Conservation (phyloP, 768 basidiomycete genomes). For the Lactarius vividus region DNA sequence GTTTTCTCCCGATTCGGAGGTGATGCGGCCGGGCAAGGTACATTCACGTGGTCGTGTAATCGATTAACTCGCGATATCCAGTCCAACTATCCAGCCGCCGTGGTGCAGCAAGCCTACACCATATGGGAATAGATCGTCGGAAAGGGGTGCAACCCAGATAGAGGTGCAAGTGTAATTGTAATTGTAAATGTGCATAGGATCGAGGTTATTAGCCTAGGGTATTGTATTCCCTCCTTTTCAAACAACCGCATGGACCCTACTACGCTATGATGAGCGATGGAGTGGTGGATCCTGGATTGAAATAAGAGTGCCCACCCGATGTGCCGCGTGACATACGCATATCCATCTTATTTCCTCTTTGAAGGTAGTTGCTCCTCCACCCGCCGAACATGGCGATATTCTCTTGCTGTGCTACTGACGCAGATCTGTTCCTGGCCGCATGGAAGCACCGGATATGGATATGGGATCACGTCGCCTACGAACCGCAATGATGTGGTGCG, state of each 20-base stretch:
- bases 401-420: slow-evolving; percentile 21
- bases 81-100: not conserved
- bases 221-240: not conserved
- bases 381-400: slow-evolving; percentile 22
- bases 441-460: slow-evolving; percentile 27
- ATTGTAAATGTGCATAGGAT: not conserved
- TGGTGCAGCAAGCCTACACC: not conserved
- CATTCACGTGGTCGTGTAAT: not conserved
- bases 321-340: not conserved
- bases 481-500: slow-evolving; percentile 13
- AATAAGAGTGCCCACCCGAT: not conserved
- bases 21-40: not conserved
- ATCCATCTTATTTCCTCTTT: not conserved
- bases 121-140: not conserved
- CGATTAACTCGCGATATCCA: not conserved
- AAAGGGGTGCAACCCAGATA: not conserved
- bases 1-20: not conserved
- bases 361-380: not conserved
- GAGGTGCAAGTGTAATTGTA: not conserved
- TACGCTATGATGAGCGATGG: not conserved
- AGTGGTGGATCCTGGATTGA: not conserved
- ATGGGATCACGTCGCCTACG: slow-evolving; percentile 19
- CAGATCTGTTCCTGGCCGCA: slow-evolving; percentile 27
- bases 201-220: not conserved
- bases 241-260: not conserved